Evolutionary conservation across 257 asterid genomes (phyloP), one percentile per base, ranked within the genome.

Genomic region (Solanum virginianum): DNA sequence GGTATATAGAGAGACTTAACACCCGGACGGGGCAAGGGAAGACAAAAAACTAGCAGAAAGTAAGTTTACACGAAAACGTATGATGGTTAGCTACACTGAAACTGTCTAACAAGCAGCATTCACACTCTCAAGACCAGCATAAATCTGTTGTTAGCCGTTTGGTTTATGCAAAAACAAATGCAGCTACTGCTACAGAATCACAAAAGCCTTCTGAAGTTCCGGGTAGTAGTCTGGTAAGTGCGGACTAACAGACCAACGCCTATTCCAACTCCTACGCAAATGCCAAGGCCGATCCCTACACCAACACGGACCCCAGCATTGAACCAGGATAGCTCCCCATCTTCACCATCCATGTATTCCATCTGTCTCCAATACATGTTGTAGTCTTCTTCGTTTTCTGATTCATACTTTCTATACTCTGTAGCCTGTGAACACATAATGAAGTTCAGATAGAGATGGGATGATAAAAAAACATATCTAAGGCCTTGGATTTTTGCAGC

Each of bases 181-280:
- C 65, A 53, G 49, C 49, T 10, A 60, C 8, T 7, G 9, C 41
- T 53, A 49, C 85, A 65, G 7, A 77, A 26, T 84, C 84, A 94
- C 53, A 91, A n/a, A 68, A 91, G 91, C 69, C 96, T 92, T 89
- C 91, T 93, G 80, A 94, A 91, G 91, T 91, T 90, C 49, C 92
- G 81, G 10, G 88, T 77, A 57, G 88, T 83, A 51, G 86, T 74
- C 56, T 85, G 88, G 81, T 88, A 86, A n/a, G 88, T 81, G 8
- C 91, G 89, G 18, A 82, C 88, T 29, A 88, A 74, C 71, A 88
- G 71, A 39, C 91, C 91, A 32, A 87, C 88, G 59, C 91, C 91
- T 15, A 88, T 83, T 29, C 91, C 91, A 29, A 88, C 70, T 66
- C 89, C 90, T 63, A 87, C 85, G 49, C 88, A 89, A 69, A 87